Base-by-base conservation (phyloP, 148 eudicot species). In the Gaultheria prostrata region DNA sequence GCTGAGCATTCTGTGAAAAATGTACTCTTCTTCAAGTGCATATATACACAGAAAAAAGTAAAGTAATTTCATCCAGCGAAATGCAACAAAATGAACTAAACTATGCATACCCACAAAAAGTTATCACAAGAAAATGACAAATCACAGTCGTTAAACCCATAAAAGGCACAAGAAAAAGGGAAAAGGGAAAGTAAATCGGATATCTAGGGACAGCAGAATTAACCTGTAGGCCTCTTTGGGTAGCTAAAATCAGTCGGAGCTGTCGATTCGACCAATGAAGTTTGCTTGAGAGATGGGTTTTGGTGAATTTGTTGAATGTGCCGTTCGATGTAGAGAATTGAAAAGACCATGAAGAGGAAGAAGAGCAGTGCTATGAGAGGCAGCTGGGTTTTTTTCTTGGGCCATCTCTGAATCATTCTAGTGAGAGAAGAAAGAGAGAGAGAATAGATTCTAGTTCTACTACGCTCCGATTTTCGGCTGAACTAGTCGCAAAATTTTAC, bases 291-390 rank as follows among this genome's bases (percentile, higher is more conserved):
- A 15, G 61, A 43, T 46, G 80, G 74, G 77, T 89, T 63, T 39
- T 77, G 85, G 79, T 90, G 91, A 79, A 90, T 84, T 71, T 61
- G 83, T 15, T 76, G 90, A 87, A 93, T 86, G 82, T 82, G 88
- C 50, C 82, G 85, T 70, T 95, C 98, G 76, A 79, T 92, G 86
- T 87, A 90, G 57, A 93, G 85, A 21, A 94, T 71, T 56, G 94
- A 79, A 63, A 85, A 87, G 14, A 87, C 85, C n/a, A 96, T 87
- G 72, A 92, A 89, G 77, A 89, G 77, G 81, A 92, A 86, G 63
- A 93, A 94, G 35, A 89, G 17, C 20, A 94, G 76, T 32, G 92
- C 89, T 39, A 91, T 69, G 0, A 92, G 48, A 32, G 94, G 98
- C 32, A 91, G 86, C 76, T 89, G 92, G 43, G 80, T 45, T 87